Percentiles rank a stretch among this genome's conserved stretches.
Evolutionary conservation across 2,329 filamentous ascomycete species (phyloP).

Genomic region (Cytospora piceae): DNA sequence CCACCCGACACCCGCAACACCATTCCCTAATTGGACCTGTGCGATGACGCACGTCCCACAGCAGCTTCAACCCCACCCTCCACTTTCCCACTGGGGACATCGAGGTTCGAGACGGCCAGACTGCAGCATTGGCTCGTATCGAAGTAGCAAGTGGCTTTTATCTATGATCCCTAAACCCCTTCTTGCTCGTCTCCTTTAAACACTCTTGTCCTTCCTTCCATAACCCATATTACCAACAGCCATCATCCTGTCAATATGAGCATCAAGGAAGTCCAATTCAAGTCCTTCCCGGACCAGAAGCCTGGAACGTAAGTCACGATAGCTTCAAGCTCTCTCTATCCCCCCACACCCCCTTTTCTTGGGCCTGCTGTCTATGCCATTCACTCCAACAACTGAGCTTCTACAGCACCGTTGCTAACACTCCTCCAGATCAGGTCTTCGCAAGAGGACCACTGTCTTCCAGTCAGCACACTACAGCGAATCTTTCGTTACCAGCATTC

Average conservation of each 20-base stretch:
- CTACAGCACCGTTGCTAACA: slow-evolving; percentile 13
- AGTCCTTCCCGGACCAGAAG: slow-evolving; percentile 94
- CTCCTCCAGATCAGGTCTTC: slow-evolving; percentile 80
- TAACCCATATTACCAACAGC: slow-evolving; percentile 30
- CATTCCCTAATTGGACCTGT: slow-evolving; percentile 20
- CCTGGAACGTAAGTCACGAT: slow-evolving; percentile 85
- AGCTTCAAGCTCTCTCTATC: slow-evolving; percentile 21
- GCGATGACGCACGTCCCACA: slow-evolving; percentile 25
- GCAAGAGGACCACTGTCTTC: slow-evolving; percentile 98
- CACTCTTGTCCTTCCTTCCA: slow-evolving; percentile 2
- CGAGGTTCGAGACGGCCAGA: slow-evolving; percentile 23
- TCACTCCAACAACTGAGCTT: not conserved
- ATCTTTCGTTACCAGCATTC: slow-evolving; percentile 90
- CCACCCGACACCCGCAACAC: slow-evolving; percentile 14
- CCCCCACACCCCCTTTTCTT: slow-evolving; percentile 14
- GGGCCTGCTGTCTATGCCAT: slow-evolving; percentile 10
- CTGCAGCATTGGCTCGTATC: slow-evolving; percentile 12
- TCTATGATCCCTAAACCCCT: slow-evolving; percentile 18
- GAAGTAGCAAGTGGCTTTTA: slow-evolving; percentile 13
- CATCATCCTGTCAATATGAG: slow-evolving; percentile 59
- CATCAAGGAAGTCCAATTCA: slow-evolving; percentile 76
- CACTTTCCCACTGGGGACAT: slow-evolving; percentile 8
- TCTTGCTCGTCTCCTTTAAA: not conserved
- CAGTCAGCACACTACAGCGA: slow-evolving; percentile 95
- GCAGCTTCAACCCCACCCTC: slow-evolving; percentile 17